Evolutionary conservation across 192 early-diverging fungal genomes (phyloP), one percentile per base, ranked within the genome.

Genomic region (Coemansia guatemalensis): DNA sequence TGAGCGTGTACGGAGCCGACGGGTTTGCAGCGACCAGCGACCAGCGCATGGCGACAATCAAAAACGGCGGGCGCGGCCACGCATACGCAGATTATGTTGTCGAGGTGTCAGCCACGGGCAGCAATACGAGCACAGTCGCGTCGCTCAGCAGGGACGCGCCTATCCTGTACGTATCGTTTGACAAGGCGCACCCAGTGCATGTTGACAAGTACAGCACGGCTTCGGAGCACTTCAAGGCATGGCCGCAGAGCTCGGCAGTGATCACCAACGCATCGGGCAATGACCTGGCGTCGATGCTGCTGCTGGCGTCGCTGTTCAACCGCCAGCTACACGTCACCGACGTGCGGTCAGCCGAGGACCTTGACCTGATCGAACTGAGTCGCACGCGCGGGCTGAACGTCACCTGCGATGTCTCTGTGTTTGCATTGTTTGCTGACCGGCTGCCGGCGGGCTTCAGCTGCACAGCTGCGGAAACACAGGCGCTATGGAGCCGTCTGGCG

Each of bases 401-500:
- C 48, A 95, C 94, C 6, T 99, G 95, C 82, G 97, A 98, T 72
- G 93, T 96, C n/a, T 84, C 88, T 18, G 88, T 96, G 6, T 88
- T 90, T 66, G 76, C 87, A n/a, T 81, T 99, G 44, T 95, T 96
- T 81, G 74, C 71, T 12, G 67, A 71, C 48, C 68, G 71, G 5
- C 60, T 82, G 30, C 72, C 75, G 8, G 27, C 60, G 18, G 49
- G 33, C 3, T 55, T 47, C 3, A 61, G 49, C 5, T 48, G 59
- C 39, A 2, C 48, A 9, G 21, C 27, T 39, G 32, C 57, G 14
- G 89, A 94, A 48, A 88, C 92, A 60, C 76, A 83, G n/a, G 82
- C 88, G 21, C 73, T 99, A 60, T 97, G 94, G 95, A 84, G 78
- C 54, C 87, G 91, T 39, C 64, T 95, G 56, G 64, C 87, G 7